These are phyloP conservation scores for Arthroderma sp. DNA, from an alignment of 2,329 filamentous ascomycete genomes.

Conservation along the genomic window DNA sequence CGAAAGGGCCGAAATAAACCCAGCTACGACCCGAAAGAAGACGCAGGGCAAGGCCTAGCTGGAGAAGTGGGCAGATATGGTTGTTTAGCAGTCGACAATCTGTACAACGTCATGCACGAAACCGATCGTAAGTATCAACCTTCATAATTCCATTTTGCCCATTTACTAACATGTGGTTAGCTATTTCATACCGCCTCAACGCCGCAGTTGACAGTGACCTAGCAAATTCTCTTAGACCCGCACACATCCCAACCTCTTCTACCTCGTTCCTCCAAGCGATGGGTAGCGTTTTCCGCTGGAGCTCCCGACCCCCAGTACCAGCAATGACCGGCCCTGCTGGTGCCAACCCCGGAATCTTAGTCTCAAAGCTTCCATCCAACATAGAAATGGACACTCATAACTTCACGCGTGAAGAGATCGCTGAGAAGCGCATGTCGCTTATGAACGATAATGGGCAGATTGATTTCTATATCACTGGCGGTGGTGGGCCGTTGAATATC, in stretches of 20 bases:
- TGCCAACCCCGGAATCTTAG: conserved; percentile 31
- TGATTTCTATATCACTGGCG: conserved; percentile 74
- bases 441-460: conserved; percentile 96
- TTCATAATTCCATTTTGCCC: neutral
- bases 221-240: conserved; percentile 60
- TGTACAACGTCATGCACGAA: conserved; percentile 81
- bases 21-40: conserved; percentile 49
- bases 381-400: conserved; percentile 95
- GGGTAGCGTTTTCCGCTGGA: conserved; percentile 48
- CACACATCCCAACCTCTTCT: conserved; percentile 62
- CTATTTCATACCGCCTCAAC: conserved; percentile 86
- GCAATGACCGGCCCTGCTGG: conserved; percentile 54
- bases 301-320: conserved; percentile 38
- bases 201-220: conserved; percentile 75
- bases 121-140: conserved; percentile 40
- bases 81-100: conserved; percentile 84
- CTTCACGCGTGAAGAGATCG: conserved; percentile 82
- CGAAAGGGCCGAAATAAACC: conserved; percentile 64
- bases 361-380: conserved; percentile 48
- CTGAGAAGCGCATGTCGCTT: conserved; percentile 72
- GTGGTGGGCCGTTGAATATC: conserved; percentile 77
- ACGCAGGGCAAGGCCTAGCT: conserved; percentile 50
- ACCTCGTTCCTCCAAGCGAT: conserved; percentile 53
- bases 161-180: conserved; percentile 12
- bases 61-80: conserved; percentile 72